These are phyloP conservation scores for Darksidea phi DNA, from an alignment of 495 filamentous ascomycete species.

Conservation along the genomic window DNA sequence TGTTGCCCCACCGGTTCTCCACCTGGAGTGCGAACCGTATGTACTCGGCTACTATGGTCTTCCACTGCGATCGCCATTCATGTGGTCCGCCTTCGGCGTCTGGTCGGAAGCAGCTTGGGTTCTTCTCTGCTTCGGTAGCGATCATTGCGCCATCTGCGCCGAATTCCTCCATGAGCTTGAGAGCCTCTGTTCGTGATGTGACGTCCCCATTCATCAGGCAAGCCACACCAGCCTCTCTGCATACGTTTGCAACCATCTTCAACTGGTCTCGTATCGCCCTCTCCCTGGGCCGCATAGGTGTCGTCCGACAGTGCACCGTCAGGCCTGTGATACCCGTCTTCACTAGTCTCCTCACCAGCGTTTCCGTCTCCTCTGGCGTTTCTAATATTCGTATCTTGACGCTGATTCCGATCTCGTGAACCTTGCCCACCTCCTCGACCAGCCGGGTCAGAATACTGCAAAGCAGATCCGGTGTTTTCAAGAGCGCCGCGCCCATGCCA, in stretches of 20 bases:
- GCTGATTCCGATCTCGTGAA: conserved; percentile 81
- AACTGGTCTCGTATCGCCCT: conserved; percentile 83
- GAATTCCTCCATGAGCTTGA: conserved; percentile 66
- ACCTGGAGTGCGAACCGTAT: conserved; percentile 66
- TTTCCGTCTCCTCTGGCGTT: conserved; percentile 66
- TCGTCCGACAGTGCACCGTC: conserved; percentile 93
- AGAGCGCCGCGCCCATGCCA: conserved; percentile 92
- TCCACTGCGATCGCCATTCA: conserved; percentile 56
- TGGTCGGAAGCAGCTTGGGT: conserved; percentile 76
- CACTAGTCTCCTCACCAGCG: conserved; percentile 70
- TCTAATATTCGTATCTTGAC: conserved; percentile 93
- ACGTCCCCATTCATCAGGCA: conserved; percentile 97
- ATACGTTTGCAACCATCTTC: conserved; percentile 72
- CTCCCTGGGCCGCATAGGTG: conserved; percentile 89
- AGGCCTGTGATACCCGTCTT: conserved; percentile 85
- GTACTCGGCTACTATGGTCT: conserved; percentile 71
- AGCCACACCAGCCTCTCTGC: conserved; percentile 77
- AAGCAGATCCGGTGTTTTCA: conserved; percentile 78
- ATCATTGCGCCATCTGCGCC: conserved; percentile 96
- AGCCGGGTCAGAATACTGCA: conserved; percentile 77
- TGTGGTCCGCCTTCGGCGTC: conserved; percentile 60
- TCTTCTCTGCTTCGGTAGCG: conserved; percentile 83
- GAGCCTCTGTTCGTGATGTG: conserved; percentile 62
- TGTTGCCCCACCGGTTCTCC: conserved; percentile 85
- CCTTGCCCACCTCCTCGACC: conserved; percentile 70